phyloP scores from a whole-genome alignment of 768 basidiomycete genomes.

The Gautieria morchelliformis region DNA sequence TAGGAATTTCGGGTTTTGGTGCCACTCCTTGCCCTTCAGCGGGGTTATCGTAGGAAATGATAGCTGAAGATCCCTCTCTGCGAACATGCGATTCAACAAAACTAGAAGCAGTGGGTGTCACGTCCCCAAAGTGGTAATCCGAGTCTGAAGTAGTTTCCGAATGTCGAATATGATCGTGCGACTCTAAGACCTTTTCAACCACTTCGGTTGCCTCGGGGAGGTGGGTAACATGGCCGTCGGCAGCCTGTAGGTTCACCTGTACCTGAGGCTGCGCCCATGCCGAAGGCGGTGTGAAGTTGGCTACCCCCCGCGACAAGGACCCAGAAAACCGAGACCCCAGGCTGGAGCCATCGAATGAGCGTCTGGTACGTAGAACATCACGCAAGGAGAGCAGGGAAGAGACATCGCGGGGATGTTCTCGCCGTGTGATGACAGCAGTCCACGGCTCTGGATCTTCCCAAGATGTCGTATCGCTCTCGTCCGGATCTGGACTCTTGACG shows the following conservation, averaged over 20 bases:
- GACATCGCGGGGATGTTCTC: constrained; percentile 53
- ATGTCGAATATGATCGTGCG: constrained; percentile 3
- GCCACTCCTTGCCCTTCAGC: neutral
- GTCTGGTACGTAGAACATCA: constrained; percentile 51
- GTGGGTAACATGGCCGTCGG: constrained; percentile 37
- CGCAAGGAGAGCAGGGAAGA: constrained; percentile 48
- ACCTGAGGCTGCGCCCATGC: constrained; percentile 53
- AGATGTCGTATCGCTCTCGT: constrained; percentile 35
- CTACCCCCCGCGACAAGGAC: neutral
- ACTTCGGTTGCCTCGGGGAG: constrained; percentile 26
- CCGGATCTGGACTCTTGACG: constrained; percentile 43
- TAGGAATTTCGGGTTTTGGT: neutral
- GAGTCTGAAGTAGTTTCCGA: neutral
- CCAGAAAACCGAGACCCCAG: constrained; percentile 5
- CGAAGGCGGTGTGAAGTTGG: constrained; percentile 23
- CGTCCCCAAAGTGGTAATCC: neutral
- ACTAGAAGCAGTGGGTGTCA: constrained; percentile 14
- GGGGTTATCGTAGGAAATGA: constrained; percentile 31
- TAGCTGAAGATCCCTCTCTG: constrained; percentile 30
- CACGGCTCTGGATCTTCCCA: constrained; percentile 57
- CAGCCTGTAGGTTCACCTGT: constrained; percentile 39
- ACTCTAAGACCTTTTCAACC: constrained; percentile 33
- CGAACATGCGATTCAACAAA: constrained; percentile 28
- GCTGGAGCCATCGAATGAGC: constrained; percentile 24
- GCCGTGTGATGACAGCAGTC: constrained; percentile 50